Conservation (phyloP, 2,329 filamentous ascomycete genomes). For the Alternaria brassicae region DNA sequence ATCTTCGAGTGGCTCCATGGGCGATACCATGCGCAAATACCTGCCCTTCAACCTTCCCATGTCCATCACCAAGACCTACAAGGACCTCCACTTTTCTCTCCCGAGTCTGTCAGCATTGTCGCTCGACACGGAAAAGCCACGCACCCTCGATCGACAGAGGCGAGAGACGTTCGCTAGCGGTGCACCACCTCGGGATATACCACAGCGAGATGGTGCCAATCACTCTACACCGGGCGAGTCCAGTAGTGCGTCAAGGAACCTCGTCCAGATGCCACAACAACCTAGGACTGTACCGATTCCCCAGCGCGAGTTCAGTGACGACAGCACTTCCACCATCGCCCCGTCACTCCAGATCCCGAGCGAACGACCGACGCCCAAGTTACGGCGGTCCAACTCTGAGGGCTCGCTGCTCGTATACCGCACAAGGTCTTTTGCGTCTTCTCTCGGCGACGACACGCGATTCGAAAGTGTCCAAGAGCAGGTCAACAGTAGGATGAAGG, state of each 20-base stretch:
- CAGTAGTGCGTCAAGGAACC: constrained; percentile 10
- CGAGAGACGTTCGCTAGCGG: constrained; percentile 25
- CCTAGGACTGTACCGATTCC: constrained; percentile 23
- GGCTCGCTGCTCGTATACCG: constrained; percentile 77
- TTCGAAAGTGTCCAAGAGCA: constrained; percentile 83
- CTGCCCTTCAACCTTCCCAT: constrained; percentile 47
- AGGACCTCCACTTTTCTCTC: constrained; percentile 47
- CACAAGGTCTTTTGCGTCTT: constrained; percentile 78
- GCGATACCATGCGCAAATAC: constrained; percentile 47
- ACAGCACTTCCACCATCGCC: constrained; percentile 27
- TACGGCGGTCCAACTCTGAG: constrained; percentile 74
- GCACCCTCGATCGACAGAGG: constrained; percentile 19
- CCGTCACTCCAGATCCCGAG: constrained; percentile 12
- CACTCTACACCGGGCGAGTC: constrained; percentile 18
- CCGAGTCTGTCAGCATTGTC: constrained; percentile 43
- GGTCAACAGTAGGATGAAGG: constrained; percentile 88
- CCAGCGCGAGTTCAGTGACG: constrained; percentile 27
- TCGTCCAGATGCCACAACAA: constrained; percentile 18
- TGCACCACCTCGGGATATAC: constrained; percentile 12
- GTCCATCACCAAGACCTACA: constrained; percentile 46
- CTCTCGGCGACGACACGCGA: constrained; percentile 80
- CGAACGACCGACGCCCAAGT: constrained; percentile 33
- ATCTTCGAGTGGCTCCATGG: constrained; percentile 48
- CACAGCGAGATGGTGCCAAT: constrained; percentile 33
- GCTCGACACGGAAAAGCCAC: constrained; percentile 27